A percentile compares a stretch with the other conserved stretches of the same genome.
Conservation (phyloP, 164 flowering plant genomes). For the Magnolia sinica region DNA sequence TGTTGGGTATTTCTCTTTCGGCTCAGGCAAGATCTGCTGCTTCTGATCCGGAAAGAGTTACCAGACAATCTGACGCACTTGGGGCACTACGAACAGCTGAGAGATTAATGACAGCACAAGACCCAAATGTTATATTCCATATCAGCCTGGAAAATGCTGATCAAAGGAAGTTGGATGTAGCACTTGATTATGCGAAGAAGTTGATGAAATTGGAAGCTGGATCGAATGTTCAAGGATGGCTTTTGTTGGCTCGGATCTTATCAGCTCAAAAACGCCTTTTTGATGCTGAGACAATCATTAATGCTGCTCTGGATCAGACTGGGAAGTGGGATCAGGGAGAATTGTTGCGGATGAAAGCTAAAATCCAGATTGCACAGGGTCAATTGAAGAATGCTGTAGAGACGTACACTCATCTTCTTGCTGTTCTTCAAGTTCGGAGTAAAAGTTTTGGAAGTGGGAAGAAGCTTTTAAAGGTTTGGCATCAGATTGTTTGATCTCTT, state of each 20-base stretch:
- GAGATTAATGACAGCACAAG: slow-evolving; percentile 32
- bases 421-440: slow-evolving; percentile 63
- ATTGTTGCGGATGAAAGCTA: slow-evolving; percentile 71
- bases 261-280: slow-evolving; percentile 71
- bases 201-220: slow-evolving; percentile 65
- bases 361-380: slow-evolving; percentile 75
- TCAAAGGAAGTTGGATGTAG: slow-evolving; percentile 77
- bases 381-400: slow-evolving; percentile 55
- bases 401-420: slow-evolving; percentile 82
- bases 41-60: slow-evolving; percentile 53
- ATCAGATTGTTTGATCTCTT: background rate
- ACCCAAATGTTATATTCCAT: slow-evolving; percentile 48
- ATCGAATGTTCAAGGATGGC: slow-evolving; percentile 52
- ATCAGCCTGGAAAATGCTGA: slow-evolving; percentile 82
- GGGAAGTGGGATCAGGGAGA: slow-evolving; percentile 86
- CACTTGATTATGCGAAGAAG: slow-evolving; percentile 69
- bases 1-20: slow-evolving; percentile 59
- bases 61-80: slow-evolving; percentile 57
- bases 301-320: slow-evolving; percentile 80
- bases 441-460: slow-evolving; percentile 51
- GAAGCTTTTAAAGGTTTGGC: slow-evolving; percentile 49
- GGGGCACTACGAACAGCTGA: slow-evolving; percentile 59
- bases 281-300: slow-evolving; percentile 69
- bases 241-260: slow-evolving; percentile 70
- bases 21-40: slow-evolving; percentile 41